Evolutionary conservation across 352 stramenopile species (phyloP), one percentile per base, ranked within the genome.

Genomic region (Phytophthora boehmeriae): DNA sequence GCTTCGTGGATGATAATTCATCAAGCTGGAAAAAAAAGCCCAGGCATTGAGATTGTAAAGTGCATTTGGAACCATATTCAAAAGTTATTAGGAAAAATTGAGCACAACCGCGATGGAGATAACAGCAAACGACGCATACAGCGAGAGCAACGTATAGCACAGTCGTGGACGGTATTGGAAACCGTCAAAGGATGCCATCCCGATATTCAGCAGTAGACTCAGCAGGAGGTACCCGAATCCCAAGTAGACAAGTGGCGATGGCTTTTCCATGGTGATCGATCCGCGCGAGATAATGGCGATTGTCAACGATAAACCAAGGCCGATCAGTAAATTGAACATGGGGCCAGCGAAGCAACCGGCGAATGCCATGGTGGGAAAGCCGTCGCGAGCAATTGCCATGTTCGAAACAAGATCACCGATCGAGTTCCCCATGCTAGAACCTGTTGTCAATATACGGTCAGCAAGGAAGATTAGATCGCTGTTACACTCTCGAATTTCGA

Each of bases 361-460:
- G 34, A 94, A 92, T 8, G 86, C 83, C 86, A 94, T 94, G 4
- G 80, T 90, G 1, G 86, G 86, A 48, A 92, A 92, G 5, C 86
- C 86, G 44, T 92, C 83, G 11, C 83, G 73, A 5, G 86, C 86
- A 47, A 94, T 92, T 0, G 86, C 80, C 23, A 86, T 91, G 54
- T 92, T 89, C 2, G 86, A 90, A 8, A 92, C 80, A 4, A 94
- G 66, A 44, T 92, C 86, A 1, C 83, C 83, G 25, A 94, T 87
- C 1, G 86, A 92, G 50, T 94, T 94, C 81, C 83, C 83, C 83
- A 92, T 2, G 83, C 81, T 2, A 94, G 55, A 43, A 92, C 83
- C 83, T 92, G 47, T 11, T 27, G 27, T 23, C 39, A 14, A 46
- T 41, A 16, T n/a, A 58, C 13, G 51, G 16, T 55, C 56, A 17